Percentiles rank a stretch among this genome's conserved stretches.
These are phyloP conservation scores for Leccinum subtestaceum DNA, from an alignment of 768 basidiomycete species.

Conservation along the genomic window DNA sequence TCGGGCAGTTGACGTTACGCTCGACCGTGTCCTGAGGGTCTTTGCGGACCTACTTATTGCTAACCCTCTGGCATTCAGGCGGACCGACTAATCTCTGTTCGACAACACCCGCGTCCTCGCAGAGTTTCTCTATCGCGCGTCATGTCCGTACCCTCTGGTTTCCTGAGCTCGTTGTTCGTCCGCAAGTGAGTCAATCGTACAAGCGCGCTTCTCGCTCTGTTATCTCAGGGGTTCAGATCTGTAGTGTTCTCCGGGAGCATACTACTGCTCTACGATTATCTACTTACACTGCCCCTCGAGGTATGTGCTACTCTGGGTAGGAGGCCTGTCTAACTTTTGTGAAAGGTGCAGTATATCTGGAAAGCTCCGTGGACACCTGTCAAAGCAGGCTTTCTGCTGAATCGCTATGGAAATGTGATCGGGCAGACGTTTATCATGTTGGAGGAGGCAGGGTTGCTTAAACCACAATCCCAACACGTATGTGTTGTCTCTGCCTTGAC, in stretches of 20 bases:
- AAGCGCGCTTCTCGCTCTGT: background rate
- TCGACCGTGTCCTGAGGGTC: background rate
- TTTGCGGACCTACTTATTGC: background rate
- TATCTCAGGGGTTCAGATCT: background rate
- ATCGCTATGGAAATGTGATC: conserved; percentile 18
- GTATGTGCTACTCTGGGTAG: conserved; percentile 3
- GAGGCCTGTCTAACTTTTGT: background rate
- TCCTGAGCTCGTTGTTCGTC: background rate
- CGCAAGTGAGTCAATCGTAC: background rate
- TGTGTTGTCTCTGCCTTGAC: background rate
- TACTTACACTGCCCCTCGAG: conserved; percentile 12
- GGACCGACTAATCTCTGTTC: background rate
- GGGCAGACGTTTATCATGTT: conserved; percentile 9
- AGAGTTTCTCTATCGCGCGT: background rate
- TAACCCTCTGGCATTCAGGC: background rate
- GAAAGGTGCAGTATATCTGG: conserved; percentile 17
- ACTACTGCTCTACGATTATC: conserved; percentile 10
- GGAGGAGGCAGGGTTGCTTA: conserved; percentile 1
- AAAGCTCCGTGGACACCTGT: conserved; percentile 11
- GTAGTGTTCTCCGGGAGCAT: background rate
- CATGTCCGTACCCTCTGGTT: background rate
- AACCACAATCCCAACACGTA: conserved; percentile 3
- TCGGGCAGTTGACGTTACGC: background rate
- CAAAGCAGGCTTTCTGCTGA: conserved; percentile 15
- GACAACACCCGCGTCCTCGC: background rate